Base-by-base conservation (phyloP, 345 rosid genomes). In the Lepidium africanum region DNA sequence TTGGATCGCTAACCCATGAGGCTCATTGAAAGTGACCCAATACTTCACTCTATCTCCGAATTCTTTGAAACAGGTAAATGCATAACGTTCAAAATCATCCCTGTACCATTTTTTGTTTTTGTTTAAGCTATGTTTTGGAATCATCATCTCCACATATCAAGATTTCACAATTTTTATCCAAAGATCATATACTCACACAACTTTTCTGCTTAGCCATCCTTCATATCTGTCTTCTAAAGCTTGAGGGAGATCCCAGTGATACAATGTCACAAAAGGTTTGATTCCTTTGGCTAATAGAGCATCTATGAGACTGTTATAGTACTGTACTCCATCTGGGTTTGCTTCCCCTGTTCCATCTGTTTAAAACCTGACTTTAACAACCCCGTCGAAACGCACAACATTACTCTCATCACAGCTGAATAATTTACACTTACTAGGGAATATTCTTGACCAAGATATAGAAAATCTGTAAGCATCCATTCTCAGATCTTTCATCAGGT, bases 231-330 rank as follows among this genome's bases (percentile, higher is more conserved):
- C 94, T 77, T 93, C 89, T 43, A 93, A 94, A 76, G 81, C 85
- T 77, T 85, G 98, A 59, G 97, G 97, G 71, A 90, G 96, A 79
- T 93, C 98, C 96, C 94, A 93, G 76, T 93, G 98, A 69, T 88
- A 93, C n/a, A 93, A 81, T 56, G 98, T 90, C 76, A 85, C 97
- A 43, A 78, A 83, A 77, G 96, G 97, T 82, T 85, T 68, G 79
- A 93, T 93, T 81, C 96, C 96, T 82, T 88, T 88, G 61, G 81
- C 80, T 12, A 87, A 58, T 58, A 90, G 83, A 52, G 82, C 80
- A 78, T 93, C 81, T 43, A 93, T 85, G 61, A 93, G 81, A 23
- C 68, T 68, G 76, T 80, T 88, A 77, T 93, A 93, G 82, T 87
- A 87, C 58, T 64, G 62, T 48, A 90, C 68, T 56, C 97, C 98